Conservation (phyloP, 2,329 filamentous ascomycete species). For the Bipolaris zeicola region DNA sequence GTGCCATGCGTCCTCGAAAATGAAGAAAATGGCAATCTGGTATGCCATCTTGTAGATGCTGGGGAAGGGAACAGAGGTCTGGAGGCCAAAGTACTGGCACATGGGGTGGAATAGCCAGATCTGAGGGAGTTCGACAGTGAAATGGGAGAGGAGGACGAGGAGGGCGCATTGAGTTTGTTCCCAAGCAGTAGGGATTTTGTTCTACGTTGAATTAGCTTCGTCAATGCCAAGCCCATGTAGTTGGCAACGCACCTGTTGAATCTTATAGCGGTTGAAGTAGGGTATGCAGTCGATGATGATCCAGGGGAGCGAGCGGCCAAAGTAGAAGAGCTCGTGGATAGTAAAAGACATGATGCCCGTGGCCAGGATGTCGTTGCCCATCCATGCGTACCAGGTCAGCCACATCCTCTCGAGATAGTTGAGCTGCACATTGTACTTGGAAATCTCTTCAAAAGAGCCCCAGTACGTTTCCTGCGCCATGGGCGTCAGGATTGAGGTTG, state of each 20-base stretch:
- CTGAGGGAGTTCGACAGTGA: conserved; percentile 96
- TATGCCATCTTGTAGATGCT: conserved; percentile 81
- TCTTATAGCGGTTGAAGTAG: conserved; percentile 91
- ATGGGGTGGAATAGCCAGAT: conserved; percentile 99
- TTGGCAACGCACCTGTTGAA: conserved; percentile 73
- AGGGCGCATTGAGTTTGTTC: conserved; percentile 95
- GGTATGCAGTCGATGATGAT: conserved; percentile 89
- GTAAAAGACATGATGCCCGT: conserved; percentile 97
- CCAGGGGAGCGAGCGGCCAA: conserved; percentile 88
- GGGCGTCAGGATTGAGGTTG: conserved; percentile 41
- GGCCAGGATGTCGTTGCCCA: conserved; percentile 95
- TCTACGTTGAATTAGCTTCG: conserved; percentile 48
- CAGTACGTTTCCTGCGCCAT: conserved; percentile 64
- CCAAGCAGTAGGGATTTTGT: conserved; percentile 87
- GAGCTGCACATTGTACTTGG: conserved; percentile 79
- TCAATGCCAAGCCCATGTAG: neutral
- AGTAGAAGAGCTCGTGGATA: conserved; percentile 95
- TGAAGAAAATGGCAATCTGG: conserved; percentile 92
- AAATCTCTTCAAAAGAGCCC: conserved; percentile 68
- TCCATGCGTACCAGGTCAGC: conserved; percentile 96
- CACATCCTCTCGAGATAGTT: conserved; percentile 87
- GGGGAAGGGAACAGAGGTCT: conserved; percentile 89
- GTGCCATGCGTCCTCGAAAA: conserved; percentile 96
- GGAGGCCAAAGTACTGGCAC: conserved; percentile 88
- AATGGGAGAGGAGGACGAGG: conserved; percentile 91